A percentile compares a stretch with the other conserved stretches of the same genome.
These are phyloP conservation scores for Russula foetens DNA, from an alignment of 768 basidiomycete species.

Conservation along the genomic window DNA sequence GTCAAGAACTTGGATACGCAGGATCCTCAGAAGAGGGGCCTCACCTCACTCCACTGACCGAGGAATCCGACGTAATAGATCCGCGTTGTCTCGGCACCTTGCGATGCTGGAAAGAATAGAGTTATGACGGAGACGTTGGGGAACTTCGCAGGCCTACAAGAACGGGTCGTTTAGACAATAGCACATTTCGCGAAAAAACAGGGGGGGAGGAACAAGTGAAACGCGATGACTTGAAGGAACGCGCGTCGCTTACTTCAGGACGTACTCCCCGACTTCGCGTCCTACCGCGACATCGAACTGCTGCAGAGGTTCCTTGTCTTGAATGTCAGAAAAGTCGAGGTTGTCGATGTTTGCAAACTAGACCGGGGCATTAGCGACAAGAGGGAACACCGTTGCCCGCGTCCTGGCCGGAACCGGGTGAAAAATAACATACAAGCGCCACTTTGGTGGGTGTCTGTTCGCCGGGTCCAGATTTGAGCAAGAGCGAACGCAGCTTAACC, in stretches of 20 bases:
- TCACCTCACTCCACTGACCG: conserved; percentile 75
- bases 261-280: conserved; percentile 77
- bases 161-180: background rate
- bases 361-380: background rate
- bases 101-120: conserved; percentile 71
- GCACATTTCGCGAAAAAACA: background rate
- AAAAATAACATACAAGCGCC: conserved; percentile 42
- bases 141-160: conserved; percentile 72
- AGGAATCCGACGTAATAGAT: conserved; percentile 84
- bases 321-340: conserved; percentile 74
- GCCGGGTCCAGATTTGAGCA: conserved; percentile 77
- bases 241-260: conserved; percentile 54
- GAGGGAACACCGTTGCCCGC: background rate
- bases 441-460: conserved; percentile 72
- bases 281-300: conserved; percentile 63
- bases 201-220: background rate
- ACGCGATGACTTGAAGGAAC: background rate
- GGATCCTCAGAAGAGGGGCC: background rate
- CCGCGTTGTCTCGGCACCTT: conserved; percentile 67
- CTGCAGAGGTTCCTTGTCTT: conserved; percentile 56
- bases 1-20: background rate
- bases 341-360: conserved; percentile 74
- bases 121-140: conserved; percentile 75
- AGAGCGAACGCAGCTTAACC: conserved; percentile 73
- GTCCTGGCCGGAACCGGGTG: too few species aligned